Conservation (phyloP, 2,329 filamentous ascomycete species). For the Trichoderma simmonsii region DNA sequence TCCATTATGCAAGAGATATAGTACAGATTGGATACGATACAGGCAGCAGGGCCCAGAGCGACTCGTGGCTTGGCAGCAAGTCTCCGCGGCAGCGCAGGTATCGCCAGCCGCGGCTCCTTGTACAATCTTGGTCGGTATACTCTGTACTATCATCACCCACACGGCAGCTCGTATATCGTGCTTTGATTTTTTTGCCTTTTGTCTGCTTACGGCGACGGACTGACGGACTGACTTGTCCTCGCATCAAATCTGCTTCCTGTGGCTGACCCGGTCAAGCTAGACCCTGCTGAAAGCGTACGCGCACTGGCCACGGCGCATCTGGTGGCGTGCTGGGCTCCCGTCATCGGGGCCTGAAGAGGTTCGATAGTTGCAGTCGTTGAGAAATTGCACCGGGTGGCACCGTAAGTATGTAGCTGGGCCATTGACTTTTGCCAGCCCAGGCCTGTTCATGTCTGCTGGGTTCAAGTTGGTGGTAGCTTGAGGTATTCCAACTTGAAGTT, state of each 20-base stretch:
- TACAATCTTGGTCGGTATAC: background rate
- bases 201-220: background rate
- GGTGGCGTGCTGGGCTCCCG: conserved; percentile 13
- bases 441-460: background rate
- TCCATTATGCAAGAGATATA: background rate
- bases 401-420: background rate
- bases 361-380: background rate
- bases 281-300: conserved; percentile 1
- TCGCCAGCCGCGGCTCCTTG: background rate
- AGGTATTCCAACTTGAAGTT: background rate
- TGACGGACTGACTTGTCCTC: background rate
- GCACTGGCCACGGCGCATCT: conserved; percentile 13
- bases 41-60: background rate
- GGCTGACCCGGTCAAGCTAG: conserved; percentile 10
- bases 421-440: background rate
- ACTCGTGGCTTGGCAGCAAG: background rate
- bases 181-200: background rate
- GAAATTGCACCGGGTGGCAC: background rate
- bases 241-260: background rate
- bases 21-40: background rate
- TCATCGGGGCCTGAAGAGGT: background rate
- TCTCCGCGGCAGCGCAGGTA: background rate
- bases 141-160: background rate
- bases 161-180: background rate
- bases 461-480: background rate